Conservation (phyloP, 768 basidiomycete species). For the Clathrus columnatus region DNA sequence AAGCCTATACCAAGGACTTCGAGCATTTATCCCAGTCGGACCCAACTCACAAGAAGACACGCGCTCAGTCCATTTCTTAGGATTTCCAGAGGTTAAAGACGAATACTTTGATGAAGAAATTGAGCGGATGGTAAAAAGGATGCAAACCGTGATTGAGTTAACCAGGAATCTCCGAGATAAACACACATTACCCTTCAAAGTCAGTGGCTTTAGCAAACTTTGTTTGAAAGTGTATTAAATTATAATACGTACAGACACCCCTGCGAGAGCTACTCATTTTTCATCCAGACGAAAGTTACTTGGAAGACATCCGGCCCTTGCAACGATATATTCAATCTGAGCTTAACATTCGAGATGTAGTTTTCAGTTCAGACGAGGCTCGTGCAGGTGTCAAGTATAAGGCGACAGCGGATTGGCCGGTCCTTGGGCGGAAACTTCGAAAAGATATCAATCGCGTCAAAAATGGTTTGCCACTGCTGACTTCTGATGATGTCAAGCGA, state of each 20-base stretch:
- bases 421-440: conserved; percentile 86
- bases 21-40: conserved; percentile 75
- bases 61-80: conserved; percentile 91
- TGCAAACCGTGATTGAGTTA: conserved; percentile 93
- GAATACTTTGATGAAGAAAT: conserved; percentile 93
- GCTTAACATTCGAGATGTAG: conserved; percentile 85
- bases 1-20: conserved; percentile 87
- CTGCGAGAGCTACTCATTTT: conserved; percentile 88
- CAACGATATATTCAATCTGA: conserved; percentile 88
- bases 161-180: conserved; percentile 82
- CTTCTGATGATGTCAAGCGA: conserved; percentile 74
- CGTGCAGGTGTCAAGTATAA: conserved; percentile 83
- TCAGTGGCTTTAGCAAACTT: conserved; percentile 23
- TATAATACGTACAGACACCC: conserved; percentile 52
- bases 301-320: conserved; percentile 77
- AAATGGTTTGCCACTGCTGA: conserved; percentile 70
- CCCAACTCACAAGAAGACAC: conserved; percentile 57
- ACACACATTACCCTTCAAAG: conserved; percentile 84
- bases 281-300: conserved; percentile 78
- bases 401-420: conserved; percentile 91
- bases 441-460: conserved; percentile 87
- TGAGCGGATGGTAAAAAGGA: conserved; percentile 87
- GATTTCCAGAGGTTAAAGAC: conserved; percentile 87
- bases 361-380: conserved; percentile 84
- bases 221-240: not conserved